Evolutionary conservation across 305 asterid species (phyloP).

Genomic region (Ilex paraguariensis): DNA sequence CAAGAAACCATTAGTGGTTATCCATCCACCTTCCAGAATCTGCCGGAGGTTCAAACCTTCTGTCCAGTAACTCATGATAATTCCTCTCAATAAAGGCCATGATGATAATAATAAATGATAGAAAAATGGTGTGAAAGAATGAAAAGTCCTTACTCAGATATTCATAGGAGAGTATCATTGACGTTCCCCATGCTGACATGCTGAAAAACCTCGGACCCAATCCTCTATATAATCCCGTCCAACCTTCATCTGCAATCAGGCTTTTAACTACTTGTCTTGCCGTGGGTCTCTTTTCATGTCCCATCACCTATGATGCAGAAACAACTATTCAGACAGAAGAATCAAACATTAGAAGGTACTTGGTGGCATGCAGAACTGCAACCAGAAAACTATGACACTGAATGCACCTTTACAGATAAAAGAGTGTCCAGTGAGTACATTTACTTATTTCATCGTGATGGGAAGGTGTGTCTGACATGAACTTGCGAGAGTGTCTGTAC

Average conservation of each 20-base stretch:
- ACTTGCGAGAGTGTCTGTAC: too few relatives aligned
- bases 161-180: constrained; percentile 96
- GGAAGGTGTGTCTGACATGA: too few relatives aligned
- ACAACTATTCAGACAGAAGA: constrained; percentile 13
- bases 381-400: too few relatives aligned
- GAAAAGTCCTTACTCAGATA: constrained; percentile 61
- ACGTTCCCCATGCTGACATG: constrained; percentile 99
- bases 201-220: constrained; percentile 96
- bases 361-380: not conserved
- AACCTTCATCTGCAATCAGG: constrained; percentile 86
- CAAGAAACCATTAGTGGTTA: too few relatives aligned
- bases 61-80: not conserved
- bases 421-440: too few relatives aligned
- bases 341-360: constrained; percentile 3
- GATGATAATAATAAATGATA: constrained; percentile 2
- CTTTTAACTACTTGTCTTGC: constrained; percentile 66
- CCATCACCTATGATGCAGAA: constrained; percentile 59
- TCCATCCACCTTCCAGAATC: too few relatives aligned
- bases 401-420: too few relatives aligned
- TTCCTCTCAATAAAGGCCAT: too few relatives aligned
- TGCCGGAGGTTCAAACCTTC: too few relatives aligned
- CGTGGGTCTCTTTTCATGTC: constrained; percentile 63
- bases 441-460: too few relatives aligned
- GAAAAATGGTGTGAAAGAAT: constrained; percentile 2
- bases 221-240: constrained; percentile 88